Conservation (phyloP, 768 basidiomycete species). For the Rhizopogon sp. region DNA sequence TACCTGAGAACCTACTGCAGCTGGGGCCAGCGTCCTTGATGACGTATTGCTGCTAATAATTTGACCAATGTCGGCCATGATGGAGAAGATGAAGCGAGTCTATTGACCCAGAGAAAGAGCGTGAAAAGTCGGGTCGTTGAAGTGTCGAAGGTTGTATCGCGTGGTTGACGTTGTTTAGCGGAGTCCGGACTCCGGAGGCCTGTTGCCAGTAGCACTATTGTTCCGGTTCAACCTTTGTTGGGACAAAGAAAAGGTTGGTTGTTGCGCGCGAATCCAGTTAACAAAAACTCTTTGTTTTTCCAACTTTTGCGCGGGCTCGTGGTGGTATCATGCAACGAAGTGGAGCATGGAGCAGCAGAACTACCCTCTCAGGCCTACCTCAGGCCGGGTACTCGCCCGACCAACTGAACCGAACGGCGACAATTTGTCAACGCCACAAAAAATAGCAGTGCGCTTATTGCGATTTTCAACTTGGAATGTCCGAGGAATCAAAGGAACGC, state of each 20-base stretch:
- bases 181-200: not conserved
- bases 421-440: too few species aligned
- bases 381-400: too few species aligned
- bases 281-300: not conserved
- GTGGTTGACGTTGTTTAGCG: not conserved
- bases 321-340: not conserved
- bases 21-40: constrained; percentile 69
- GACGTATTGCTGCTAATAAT: constrained; percentile 27
- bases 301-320: not conserved
- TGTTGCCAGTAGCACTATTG: constrained; percentile 6
- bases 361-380: too few species aligned
- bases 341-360: not conserved
- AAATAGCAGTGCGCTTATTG: too few species aligned
- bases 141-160: not conserved
- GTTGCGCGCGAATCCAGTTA: not conserved
- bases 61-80: constrained; percentile 27
- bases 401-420: too few species aligned
- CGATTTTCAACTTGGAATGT: too few species aligned
- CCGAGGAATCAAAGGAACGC: too few species aligned
- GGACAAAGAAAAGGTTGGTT: not conserved
- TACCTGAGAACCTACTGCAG: constrained; percentile 76
- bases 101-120: constrained; percentile 14
- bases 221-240: constrained; percentile 1
- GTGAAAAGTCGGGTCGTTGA: constrained; percentile 11
- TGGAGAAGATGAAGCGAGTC: constrained; percentile 14